phyloP scores from a whole-genome alignment of 805 yeast species.

The Starmera quercuum region DNA sequence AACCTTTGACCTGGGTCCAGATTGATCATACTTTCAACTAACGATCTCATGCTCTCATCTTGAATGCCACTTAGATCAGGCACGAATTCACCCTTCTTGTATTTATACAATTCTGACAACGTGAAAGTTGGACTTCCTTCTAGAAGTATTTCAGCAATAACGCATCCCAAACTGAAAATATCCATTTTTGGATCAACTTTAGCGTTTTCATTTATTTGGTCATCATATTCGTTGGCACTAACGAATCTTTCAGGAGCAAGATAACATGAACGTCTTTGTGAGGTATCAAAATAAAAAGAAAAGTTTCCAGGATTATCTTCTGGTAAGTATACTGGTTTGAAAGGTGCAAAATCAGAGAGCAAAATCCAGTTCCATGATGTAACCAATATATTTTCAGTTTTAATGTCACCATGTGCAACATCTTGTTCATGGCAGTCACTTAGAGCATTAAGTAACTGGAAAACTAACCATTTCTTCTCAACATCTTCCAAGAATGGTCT shows the following conservation, averaged over 20 bases:
- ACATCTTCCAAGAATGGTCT: conserved; percentile 79
- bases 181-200: conserved; percentile 63
- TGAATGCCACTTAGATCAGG: conserved; percentile 57
- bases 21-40: conserved; percentile 58
- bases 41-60: conserved; percentile 39
- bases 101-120: conserved; percentile 79
- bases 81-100: conserved; percentile 55
- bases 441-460: conserved; percentile 65
- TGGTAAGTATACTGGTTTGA: conserved; percentile 81
- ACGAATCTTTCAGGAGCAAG: conserved; percentile 88
- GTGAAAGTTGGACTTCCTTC: conserved; percentile 88
- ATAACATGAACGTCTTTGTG: conserved; percentile 80
- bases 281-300: conserved; percentile 86
- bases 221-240: conserved; percentile 16
- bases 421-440: conserved; percentile 52
- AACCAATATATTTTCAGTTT: conserved; percentile 80
- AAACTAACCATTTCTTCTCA: conserved; percentile 80
- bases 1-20: conserved; percentile 56
- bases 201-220: conserved; percentile 11
- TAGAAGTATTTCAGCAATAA: conserved; percentile 77
- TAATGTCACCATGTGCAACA: conserved; percentile 84
- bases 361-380: conserved; percentile 86
- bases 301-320: conserved; percentile 92
- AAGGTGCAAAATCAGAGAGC: conserved; percentile 74
- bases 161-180: conserved; percentile 77